Evolutionary conservation across 371 early-diverging fungal species (phyloP).

Genomic region (Conidiobolus incongruus): DNA sequence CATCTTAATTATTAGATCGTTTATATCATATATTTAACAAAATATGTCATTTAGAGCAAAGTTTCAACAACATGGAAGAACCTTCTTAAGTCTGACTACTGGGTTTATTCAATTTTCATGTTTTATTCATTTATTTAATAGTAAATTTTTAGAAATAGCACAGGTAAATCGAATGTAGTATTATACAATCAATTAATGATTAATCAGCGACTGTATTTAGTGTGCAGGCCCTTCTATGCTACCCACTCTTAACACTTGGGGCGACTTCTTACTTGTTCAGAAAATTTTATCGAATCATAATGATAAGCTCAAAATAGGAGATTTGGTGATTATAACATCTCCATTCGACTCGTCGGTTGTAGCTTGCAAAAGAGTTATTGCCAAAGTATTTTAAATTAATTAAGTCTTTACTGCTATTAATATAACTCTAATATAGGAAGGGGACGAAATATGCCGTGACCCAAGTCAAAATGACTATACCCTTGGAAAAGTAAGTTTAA

Average conservation of each 20-base stretch:
- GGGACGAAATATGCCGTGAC: conserved; percentile 41
- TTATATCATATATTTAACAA: too few relatives aligned
- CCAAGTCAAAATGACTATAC: conserved; percentile 23
- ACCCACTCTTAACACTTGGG: conserved; percentile 45
- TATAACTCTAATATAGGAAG: conserved; percentile 19
- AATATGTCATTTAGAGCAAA: too few relatives aligned
- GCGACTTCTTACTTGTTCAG: conserved; percentile 35
- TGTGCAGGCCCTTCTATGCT: conserved; percentile 74
- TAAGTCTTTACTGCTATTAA: not conserved
- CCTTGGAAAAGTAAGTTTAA: conserved; percentile 17
- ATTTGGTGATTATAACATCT: conserved; percentile 46
- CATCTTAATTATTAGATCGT: too few relatives aligned
- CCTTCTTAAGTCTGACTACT: not conserved
- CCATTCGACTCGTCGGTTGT: conserved; percentile 32
- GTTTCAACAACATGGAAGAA: not conserved
- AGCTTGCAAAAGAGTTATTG: conserved; percentile 56
- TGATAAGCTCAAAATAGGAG: conserved; percentile 44
- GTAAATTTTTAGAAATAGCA: not conserved
- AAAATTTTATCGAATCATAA: too few relatives aligned
- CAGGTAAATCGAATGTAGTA: not conserved
- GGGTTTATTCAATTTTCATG: not conserved
- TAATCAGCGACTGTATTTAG: conserved; percentile 10
- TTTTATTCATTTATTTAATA: not conserved
- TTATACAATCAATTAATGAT: not conserved
- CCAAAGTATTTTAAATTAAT: conserved; percentile 21